These are phyloP conservation scores for Mortierella antarctica DNA, from an alignment of 192 early-diverging fungal species.

Conservation along the genomic window DNA sequence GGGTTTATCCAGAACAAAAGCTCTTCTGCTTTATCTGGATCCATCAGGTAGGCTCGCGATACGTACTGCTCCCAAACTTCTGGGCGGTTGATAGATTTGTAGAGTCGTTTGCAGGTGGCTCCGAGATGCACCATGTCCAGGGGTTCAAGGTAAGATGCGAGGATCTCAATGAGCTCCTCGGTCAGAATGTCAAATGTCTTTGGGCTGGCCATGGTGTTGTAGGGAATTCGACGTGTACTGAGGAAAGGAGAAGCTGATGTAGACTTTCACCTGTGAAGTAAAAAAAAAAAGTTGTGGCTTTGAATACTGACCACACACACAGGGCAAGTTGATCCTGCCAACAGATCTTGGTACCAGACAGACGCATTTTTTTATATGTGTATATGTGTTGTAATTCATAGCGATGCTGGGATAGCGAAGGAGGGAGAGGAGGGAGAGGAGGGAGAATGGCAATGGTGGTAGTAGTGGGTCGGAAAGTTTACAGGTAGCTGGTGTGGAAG, in stretches of 20 bases:
- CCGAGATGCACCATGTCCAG: slow-evolving; percentile 46
- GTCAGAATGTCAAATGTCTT: slow-evolving; percentile 44
- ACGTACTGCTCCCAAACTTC: slow-evolving; percentile 53
- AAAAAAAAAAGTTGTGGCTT: slow-evolving; percentile 24
- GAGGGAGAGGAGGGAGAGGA: background rate
- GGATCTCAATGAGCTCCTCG: slow-evolving; percentile 40
- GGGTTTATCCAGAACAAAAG: no score
- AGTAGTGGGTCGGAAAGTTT: slow-evolving; percentile 8
- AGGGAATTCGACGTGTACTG: background rate
- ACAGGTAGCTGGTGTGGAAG: slow-evolving; percentile 52
- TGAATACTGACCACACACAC: background rate
- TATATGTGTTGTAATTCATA: background rate
- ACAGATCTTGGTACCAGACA: no score
- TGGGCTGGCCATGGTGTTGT: slow-evolving; percentile 5
- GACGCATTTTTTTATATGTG: background rate
- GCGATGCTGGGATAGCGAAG: background rate
- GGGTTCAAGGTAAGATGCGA: slow-evolving; percentile 52
- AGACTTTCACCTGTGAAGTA: background rate
- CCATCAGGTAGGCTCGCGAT: no score
- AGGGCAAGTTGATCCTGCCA: no score
- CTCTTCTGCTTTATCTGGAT: no score
- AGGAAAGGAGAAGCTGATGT: background rate
- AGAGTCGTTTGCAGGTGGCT: slow-evolving; percentile 34
- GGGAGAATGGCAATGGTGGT: background rate
- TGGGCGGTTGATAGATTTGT: slow-evolving; percentile 23